phyloP scores from a whole-genome alignment of 1,284 basidiomycete genomes.

The Cutaneotrichosporon dermatis region DNA sequence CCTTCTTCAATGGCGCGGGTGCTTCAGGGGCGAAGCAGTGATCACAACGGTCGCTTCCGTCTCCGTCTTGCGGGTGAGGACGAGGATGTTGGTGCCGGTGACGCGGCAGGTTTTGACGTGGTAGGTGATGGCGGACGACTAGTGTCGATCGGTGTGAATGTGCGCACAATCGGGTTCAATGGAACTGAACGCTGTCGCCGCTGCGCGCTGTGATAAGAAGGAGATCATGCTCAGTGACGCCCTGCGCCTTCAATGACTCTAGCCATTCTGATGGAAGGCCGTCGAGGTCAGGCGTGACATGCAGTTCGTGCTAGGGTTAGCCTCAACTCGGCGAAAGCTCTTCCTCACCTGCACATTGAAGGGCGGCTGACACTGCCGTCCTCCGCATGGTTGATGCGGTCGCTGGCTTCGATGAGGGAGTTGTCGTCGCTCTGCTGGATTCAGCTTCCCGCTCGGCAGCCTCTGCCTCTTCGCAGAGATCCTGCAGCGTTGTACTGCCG shows the following conservation, averaged over 20 bases:
- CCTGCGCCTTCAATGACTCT: conserved; percentile 30
- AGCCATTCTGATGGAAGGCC: conserved; percentile 40
- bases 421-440: no score
- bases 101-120: no score
- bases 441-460: not conserved
- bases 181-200: conserved; percentile 15
- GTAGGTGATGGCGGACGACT: not conserved
- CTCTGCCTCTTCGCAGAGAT: conserved; percentile 2
- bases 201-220: conserved; percentile 32
- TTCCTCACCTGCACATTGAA: conserved; percentile 38
- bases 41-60: no score
- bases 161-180: not conserved
- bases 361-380: conserved; percentile 24
- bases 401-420: no score
- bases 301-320: conserved; percentile 40
- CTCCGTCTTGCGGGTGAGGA: no score
- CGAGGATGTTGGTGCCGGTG: not conserved
- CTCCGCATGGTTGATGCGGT: not conserved
- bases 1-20: not conserved
- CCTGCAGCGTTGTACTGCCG: conserved; percentile 1
- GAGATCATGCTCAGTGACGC: conserved; percentile 38
- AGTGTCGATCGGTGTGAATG: not conserved
- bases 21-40: no score
- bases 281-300: conserved; percentile 38
- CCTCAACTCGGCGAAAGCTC: not conserved